These are phyloP conservation scores for Botryosphaeria agaves DNA, from an alignment of 2,329 filamentous ascomycete species.

Conservation along the genomic window DNA sequence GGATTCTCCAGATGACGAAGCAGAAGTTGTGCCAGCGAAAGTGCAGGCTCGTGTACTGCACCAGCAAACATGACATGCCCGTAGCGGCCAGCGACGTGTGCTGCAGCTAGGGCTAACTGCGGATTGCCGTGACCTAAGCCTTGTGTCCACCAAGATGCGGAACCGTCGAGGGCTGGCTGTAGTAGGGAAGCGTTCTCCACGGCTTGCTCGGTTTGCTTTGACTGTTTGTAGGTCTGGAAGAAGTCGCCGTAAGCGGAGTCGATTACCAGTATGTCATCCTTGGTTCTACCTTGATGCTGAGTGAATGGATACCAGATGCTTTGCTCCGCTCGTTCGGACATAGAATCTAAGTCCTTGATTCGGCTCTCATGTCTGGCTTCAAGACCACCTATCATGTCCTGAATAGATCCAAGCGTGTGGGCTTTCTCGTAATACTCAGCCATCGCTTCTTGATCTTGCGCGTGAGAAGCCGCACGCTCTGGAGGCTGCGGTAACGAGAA, in stretches of 20 bases:
- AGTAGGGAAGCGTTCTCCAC: slow-evolving; percentile 22
- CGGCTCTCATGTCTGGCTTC: slow-evolving; percentile 36
- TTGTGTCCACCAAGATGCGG: slow-evolving; percentile 85
- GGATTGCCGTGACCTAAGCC: slow-evolving; percentile 69
- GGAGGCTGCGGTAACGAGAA: slow-evolving; percentile 44
- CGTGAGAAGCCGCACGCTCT: slow-evolving; percentile 16
- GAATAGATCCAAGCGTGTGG: slow-evolving; percentile 21
- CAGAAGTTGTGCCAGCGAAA: slow-evolving; percentile 49
- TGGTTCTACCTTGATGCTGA: slow-evolving; percentile 49
- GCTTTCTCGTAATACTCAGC: slow-evolving; percentile 41
- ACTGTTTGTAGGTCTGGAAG: slow-evolving; percentile 44
- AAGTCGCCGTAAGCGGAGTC: slow-evolving; percentile 67
- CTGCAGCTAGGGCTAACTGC: slow-evolving; percentile 52
- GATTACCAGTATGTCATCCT: slow-evolving; percentile 51
- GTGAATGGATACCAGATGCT: slow-evolving; percentile 80
- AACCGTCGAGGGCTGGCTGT: slow-evolving; percentile 60
- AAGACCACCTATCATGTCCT: slow-evolving; percentile 33
- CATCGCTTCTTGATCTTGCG: slow-evolving; percentile 41
- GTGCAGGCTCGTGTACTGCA: slow-evolving; percentile 60
- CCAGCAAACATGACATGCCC: slow-evolving; percentile 81
- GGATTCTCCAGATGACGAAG: slow-evolving; percentile 43
- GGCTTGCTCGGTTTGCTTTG: slow-evolving; percentile 4
- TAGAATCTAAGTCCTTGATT: slow-evolving; percentile 39
- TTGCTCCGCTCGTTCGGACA: slow-evolving; percentile 42
- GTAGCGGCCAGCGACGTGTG: slow-evolving; percentile 68